phyloP scores from a whole-genome alignment of 768 basidiomycete species.

The Naganishia vishniacii region DNA sequence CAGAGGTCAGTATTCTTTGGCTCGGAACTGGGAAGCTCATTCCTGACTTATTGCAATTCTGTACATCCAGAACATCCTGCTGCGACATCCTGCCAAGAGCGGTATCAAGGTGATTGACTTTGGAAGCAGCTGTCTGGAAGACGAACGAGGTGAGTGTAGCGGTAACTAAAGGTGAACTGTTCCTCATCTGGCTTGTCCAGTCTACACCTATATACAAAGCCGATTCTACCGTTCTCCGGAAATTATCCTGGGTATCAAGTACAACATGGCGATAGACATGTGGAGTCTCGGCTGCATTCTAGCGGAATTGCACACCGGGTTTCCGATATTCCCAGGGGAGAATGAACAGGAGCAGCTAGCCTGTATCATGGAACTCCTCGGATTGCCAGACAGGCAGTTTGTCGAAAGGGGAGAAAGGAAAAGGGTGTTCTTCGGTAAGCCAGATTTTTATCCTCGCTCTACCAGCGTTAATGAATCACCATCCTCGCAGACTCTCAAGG shows the following conservation, averaged over 20 bases:
- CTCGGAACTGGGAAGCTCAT: not conserved
- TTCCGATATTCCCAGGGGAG: constrained; percentile 97
- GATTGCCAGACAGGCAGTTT: constrained; percentile 89
- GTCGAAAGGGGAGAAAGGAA: constrained; percentile 88
- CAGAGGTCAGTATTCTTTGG: constrained; percentile 62
- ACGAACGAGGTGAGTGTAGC: constrained; percentile 80
- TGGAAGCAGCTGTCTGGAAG: constrained; percentile 95
- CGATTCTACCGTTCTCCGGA: constrained; percentile 99
- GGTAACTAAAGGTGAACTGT: constrained; percentile 19
- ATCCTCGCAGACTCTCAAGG: constrained; percentile 66
- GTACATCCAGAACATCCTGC: constrained; percentile 72
- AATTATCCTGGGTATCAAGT: constrained; percentile 97
- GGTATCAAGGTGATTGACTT: constrained; percentile 98
- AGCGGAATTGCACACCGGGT: constrained; percentile 93
- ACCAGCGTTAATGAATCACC: not conserved
- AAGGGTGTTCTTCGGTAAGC: constrained; percentile 89
- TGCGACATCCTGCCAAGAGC: constrained; percentile 91
- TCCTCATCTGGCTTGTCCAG: constrained; percentile 51
- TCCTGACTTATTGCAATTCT: not conserved
- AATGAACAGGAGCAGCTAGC: constrained; percentile 97
- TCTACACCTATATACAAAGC: constrained; percentile 99
- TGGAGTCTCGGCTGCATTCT: constrained; percentile 98
- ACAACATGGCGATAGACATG: constrained; percentile 99
- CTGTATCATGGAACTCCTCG: constrained; percentile 98
- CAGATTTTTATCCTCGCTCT: not conserved